phyloP scores from a whole-genome alignment of 306 rosid genomes.

The Cucumis cinereus region DNA sequence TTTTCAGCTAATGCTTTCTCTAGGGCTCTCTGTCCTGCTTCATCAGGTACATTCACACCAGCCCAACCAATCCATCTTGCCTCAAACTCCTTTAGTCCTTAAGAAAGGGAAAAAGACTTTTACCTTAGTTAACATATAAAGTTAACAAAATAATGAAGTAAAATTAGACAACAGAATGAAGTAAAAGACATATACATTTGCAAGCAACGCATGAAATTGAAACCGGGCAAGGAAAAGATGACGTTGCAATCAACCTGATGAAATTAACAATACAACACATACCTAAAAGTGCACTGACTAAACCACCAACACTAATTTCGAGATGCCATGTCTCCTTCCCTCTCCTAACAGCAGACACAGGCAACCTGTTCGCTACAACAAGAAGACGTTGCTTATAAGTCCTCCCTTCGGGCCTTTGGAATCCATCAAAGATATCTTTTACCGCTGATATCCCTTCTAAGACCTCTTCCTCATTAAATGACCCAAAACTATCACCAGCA shows the following conservation, averaged over 20 bases:
- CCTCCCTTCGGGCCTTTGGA: slow-evolving; percentile 41
- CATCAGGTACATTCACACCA: slow-evolving; percentile 89
- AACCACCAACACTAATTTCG: slow-evolving; percentile 83
- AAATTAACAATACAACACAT: slow-evolving; percentile 7
- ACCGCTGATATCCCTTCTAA: slow-evolving; percentile 23
- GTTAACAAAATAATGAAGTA: neutral
- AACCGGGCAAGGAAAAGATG: neutral
- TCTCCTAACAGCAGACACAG: slow-evolving; percentile 80
- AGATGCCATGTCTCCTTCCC: slow-evolving; percentile 79
- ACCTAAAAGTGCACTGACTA: slow-evolving; percentile 96
- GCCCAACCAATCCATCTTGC: slow-evolving; percentile 99
- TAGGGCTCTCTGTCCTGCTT: slow-evolving; percentile 57
- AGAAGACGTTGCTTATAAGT: slow-evolving; percentile 56
- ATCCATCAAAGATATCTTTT: slow-evolving; percentile 27
- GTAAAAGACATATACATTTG: no score
- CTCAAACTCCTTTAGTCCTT: slow-evolving; percentile 92
- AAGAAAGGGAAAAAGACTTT: slow-evolving; percentile 25
- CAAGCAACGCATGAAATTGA: neutral
- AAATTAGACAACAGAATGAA: neutral
- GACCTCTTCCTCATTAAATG: slow-evolving; percentile 36
- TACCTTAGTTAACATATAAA: slow-evolving; percentile 12
- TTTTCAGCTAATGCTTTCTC: slow-evolving; percentile 82
- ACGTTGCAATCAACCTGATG: neutral
- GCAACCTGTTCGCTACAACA: slow-evolving; percentile 90
- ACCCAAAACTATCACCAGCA: slow-evolving; percentile 24